These are phyloP conservation scores for Neurospora sp. DNA, from an alignment of 495 filamentous ascomycete species.

Conservation along the genomic window DNA sequence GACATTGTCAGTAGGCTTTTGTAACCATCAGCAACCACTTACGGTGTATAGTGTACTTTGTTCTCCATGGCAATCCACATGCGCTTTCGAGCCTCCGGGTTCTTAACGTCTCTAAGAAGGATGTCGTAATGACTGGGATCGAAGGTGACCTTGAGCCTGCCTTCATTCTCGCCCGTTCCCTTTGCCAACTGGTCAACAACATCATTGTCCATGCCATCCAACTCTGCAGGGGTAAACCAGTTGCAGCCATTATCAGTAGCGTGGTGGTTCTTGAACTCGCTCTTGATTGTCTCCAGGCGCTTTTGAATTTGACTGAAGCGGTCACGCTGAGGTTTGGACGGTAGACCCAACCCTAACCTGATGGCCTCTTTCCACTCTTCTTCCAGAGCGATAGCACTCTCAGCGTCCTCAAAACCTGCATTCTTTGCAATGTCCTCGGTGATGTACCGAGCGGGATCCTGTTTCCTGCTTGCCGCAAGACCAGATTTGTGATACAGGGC, in stretches of 20 bases:
- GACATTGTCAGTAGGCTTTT: constrained; percentile 1
- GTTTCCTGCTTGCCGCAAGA: constrained; percentile 26
- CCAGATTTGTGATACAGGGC: constrained; percentile 39
- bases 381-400: constrained; percentile 45
- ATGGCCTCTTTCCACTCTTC: constrained; percentile 50
- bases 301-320: constrained; percentile 59
- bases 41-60: constrained; percentile 28
- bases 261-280: constrained; percentile 50
- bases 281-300: constrained; percentile 44
- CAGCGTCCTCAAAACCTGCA: constrained; percentile 28
- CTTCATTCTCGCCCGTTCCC: constrained; percentile 58
- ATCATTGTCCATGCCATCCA: constrained; percentile 49
- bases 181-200: constrained; percentile 52
- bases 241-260: constrained; percentile 52
- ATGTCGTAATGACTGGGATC: constrained; percentile 47
- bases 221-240: constrained; percentile 50
- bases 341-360: constrained; percentile 44
- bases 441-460: constrained; percentile 25
- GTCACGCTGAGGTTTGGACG: constrained; percentile 43
- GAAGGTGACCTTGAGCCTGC: constrained; percentile 48
- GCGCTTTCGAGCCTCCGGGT: constrained; percentile 42
- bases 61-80: constrained; percentile 51
- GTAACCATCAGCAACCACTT: neutral
- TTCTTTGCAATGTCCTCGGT: constrained; percentile 18
- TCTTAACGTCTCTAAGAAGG: constrained; percentile 49